A percentile compares a stretch with the other conserved stretches of the same genome.
These are phyloP conservation scores for Domatiomyces catenatus DNA, from an alignment of 2,329 filamentous ascomycete genomes.

Conservation along the genomic window DNA sequence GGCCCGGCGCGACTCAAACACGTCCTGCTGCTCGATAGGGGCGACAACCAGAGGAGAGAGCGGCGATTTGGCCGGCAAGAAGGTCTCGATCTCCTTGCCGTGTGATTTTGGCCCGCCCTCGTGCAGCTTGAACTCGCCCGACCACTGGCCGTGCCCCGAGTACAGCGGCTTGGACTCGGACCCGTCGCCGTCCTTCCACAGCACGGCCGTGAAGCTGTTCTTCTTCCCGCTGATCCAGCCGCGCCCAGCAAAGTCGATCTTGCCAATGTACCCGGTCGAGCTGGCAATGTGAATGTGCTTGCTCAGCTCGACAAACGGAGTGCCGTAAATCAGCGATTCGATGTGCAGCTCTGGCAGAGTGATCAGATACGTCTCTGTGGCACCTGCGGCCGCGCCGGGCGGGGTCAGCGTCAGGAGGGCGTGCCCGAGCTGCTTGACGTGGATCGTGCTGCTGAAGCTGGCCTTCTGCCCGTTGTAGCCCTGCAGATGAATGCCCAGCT, in stretches of 20 bases:
- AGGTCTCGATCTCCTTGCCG: conserved; percentile 35
- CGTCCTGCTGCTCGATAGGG: conserved; percentile 65
- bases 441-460: conserved; percentile 83
- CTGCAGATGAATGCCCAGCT: conserved; percentile 57
- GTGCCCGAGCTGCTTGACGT: conserved; percentile 88
- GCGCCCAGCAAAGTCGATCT: conserved; percentile 84
- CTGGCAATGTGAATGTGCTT: conserved; percentile 71
- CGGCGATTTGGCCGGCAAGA: conserved; percentile 39
- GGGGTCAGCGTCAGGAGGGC: conserved; percentile 56
- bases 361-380: conserved; percentile 64
- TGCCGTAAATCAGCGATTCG: conserved; percentile 62
- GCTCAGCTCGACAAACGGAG: conserved; percentile 81
- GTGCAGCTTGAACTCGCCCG: conserved; percentile 21
- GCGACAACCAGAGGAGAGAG: conserved; percentile 55
- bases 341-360: conserved; percentile 85
- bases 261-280: conserved; percentile 70
- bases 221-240: conserved; percentile 95
- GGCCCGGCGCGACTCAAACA: conserved; percentile 72
- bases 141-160: conserved; percentile 84
- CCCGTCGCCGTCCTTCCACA: conserved; percentile 56
- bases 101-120: conserved; percentile 17
- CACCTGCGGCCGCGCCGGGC: conserved; percentile 35
- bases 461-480: conserved; percentile 96
- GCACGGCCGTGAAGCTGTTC: conserved; percentile 64
- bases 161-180: conserved; percentile 50